Conservation (phyloP, 371 early-diverging fungal species). For the Syncephalis fuscata region DNA sequence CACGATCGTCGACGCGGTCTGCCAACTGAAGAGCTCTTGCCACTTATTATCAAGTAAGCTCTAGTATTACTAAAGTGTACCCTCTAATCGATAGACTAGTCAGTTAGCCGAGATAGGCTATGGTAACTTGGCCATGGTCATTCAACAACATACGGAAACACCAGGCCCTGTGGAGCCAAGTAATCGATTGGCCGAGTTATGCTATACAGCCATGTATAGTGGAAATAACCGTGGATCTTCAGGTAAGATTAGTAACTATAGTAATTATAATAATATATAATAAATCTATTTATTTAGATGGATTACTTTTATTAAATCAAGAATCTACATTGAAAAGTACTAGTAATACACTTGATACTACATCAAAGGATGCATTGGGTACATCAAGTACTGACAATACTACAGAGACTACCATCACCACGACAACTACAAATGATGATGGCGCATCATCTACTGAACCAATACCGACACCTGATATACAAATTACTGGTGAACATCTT, state of each 20-base stretch:
- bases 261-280: no score
- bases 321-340: no score
- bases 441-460: background rate
- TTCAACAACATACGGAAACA: constrained; percentile 38
- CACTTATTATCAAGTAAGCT: background rate
- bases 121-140: constrained; percentile 33
- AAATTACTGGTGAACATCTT: constrained; percentile 2
- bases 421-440: background rate
- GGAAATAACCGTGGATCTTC: constrained; percentile 3
- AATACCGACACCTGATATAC: background rate
- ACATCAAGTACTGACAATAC: background rate
- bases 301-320: no score
- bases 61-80: no score
- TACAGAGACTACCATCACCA: background rate
- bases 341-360: no score
- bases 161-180: constrained; percentile 26
- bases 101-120: constrained; percentile 47
- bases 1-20: background rate
- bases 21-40: background rate
- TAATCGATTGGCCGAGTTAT: constrained; percentile 25
- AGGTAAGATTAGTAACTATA: background rate
- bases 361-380: no score
- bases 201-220: constrained; percentile 28
- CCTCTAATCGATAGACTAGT: no score
- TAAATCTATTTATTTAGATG: no score